Evolutionary conservation across 1,139 yeast species (phyloP), one percentile per base, ranked within the genome.

Genomic region (Pichiaceae sp.): DNA sequence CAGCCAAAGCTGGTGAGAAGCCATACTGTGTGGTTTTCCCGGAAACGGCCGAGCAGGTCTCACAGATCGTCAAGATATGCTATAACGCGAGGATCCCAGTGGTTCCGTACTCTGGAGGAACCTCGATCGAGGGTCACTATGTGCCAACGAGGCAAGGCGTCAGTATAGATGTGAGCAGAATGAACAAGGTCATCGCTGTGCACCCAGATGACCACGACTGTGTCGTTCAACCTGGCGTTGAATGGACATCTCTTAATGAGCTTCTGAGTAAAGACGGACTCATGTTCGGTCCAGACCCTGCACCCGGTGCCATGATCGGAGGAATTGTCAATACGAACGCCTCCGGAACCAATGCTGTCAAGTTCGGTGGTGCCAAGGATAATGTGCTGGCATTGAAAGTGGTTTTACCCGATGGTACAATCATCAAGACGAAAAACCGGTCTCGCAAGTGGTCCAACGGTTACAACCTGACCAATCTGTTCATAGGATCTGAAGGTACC

Each of bases 51-150:
- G 78, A 77, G 43, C 72, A 84, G 43, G 91, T 84, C 3, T 68
- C 82, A 2, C 55, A 67, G 45, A 62, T 83, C 12, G 59, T 80
- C 55, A 72, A 75, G 53, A 62, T 82, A 29, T 77, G 81, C 33
- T 72, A 80, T 52, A 66, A 73, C 46, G 71, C 70, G 50, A 53
- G 68, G 18, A 75, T 84, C 3, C 94, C 95, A 0, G 68, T 83
- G 15, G 75, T 82, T 18, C 86, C 94, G 7, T 78, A 70, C 50
- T 76, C 86, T 1, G 94, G 94, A 0, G 80, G 87, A 42, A 83
- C 94, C 0, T 80, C 93, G 0, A 63, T 84, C 25, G 94, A 84
- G 59, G 94, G 94, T 9, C 89, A 83, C 42, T 79, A 72, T 52
- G 76, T 81, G 53, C 85, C 87, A 30, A 77, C 86, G 0, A 63